These are phyloP conservation scores for Noccaea caerulescens DNA, from an alignment of 345 rosid genomes.

Conservation along the genomic window DNA sequence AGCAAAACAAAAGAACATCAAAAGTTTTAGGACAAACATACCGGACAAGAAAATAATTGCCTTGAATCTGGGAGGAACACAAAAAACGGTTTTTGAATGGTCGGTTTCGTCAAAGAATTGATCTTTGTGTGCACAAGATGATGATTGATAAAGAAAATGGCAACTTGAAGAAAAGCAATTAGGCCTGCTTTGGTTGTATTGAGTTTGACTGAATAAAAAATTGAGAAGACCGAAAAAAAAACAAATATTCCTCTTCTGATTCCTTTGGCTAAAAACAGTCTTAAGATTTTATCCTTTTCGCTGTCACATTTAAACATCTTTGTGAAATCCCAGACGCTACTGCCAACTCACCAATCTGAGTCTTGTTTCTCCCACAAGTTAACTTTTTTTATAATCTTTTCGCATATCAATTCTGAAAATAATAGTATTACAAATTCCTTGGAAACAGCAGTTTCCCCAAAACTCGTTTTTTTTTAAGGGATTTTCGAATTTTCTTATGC, in stretches of 20 bases:
- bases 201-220: conserved; percentile 11
- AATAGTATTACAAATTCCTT: neutral
- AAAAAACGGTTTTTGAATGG: conserved; percentile 12
- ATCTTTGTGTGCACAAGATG: conserved; percentile 17
- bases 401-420: neutral
- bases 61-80: conserved; percentile 10
- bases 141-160: conserved; percentile 13
- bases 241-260: conserved; percentile 28
- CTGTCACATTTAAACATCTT: conserved; percentile 3
- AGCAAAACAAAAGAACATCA: conserved; percentile 8
- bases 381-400: neutral
- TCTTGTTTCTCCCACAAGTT: conserved; percentile 29
- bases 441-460: neutral
- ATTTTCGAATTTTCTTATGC: conserved; percentile 34
- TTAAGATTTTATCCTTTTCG: conserved; percentile 8
- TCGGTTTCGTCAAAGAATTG: conserved; percentile 4
- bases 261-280: conserved; percentile 4
- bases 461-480: neutral
- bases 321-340: conserved; percentile 26
- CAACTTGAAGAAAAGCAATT: conserved; percentile 16
- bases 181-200: neutral
- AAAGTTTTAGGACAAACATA: conserved; percentile 2
- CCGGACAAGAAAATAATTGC: conserved; percentile 10
- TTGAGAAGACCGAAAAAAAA: conserved; percentile 1
- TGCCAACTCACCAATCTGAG: conserved; percentile 19